phyloP scores from a whole-genome alignment of 2,329 filamentous ascomycete genomes.

The Pestalotiopsis sp. region DNA sequence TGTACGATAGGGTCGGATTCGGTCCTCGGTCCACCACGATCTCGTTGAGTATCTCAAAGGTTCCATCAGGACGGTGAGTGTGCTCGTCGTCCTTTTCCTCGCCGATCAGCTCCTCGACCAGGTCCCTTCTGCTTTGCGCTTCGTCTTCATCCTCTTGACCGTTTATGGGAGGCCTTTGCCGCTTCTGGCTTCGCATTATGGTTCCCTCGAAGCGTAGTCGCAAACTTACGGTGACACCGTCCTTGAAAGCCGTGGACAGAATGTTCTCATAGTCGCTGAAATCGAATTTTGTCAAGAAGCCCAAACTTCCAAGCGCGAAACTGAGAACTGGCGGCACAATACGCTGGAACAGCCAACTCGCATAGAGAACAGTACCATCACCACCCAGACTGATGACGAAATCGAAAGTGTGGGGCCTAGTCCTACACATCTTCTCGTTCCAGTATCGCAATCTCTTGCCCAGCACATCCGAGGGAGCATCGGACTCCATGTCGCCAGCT shows the following conservation, averaged over 20 bases:
- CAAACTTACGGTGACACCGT: slow-evolving; percentile 86
- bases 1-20: slow-evolving; percentile 89
- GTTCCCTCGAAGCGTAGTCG: slow-evolving; percentile 90
- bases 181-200: slow-evolving; percentile 75
- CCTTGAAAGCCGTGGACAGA: slow-evolving; percentile 69
- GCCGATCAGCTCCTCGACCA: slow-evolving; percentile 88
- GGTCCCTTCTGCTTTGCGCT: slow-evolving; percentile 54
- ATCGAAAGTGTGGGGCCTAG: slow-evolving; percentile 84
- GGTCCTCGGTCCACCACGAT: slow-evolving; percentile 95
- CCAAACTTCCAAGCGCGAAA: slow-evolving; percentile 87
- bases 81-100: slow-evolving; percentile 81
- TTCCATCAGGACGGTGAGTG: slow-evolving; percentile 82
- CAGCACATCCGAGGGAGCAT: slow-evolving; percentile 36
- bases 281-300: slow-evolving; percentile 96
- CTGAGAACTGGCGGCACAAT: slow-evolving; percentile 92
- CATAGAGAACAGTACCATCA: slow-evolving; percentile 95
- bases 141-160: slow-evolving; percentile 33
- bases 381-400: slow-evolving; percentile 91
- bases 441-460: slow-evolving; percentile 72
- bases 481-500: slow-evolving; percentile 32
- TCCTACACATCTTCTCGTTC: slow-evolving; percentile 75
- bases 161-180: slow-evolving; percentile 30
- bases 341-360: slow-evolving; percentile 94
- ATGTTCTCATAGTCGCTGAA: slow-evolving; percentile 73
- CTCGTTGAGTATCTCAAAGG: slow-evolving; percentile 91